Conservation (phyloP, 2,329 filamentous ascomycete species). For the Cladophialophora chaetospira region DNA sequence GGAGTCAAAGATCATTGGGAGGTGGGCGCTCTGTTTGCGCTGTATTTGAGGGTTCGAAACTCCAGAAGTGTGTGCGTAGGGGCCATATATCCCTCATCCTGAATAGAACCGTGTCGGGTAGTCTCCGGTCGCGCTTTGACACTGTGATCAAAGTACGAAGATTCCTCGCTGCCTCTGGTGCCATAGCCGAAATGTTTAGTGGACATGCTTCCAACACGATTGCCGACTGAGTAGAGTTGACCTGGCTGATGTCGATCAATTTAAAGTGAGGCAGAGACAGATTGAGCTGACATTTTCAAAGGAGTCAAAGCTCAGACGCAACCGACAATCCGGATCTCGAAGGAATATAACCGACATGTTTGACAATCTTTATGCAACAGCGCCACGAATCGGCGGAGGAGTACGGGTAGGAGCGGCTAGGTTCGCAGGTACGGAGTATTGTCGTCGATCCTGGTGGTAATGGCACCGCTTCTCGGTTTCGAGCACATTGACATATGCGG, state of each 20-base stretch:
- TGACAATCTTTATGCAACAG: neutral
- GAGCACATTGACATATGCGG: neutral
- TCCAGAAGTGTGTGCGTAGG: neutral
- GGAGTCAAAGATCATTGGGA: too few species aligned
- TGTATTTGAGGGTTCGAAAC: too few species aligned
- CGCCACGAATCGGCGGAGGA: neutral
- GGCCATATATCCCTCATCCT: too few species aligned
- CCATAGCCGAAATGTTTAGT: too few species aligned
- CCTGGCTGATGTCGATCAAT: conserved; percentile 1
- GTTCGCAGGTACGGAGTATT: neutral
- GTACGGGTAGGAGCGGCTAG: conserved; percentile 5
- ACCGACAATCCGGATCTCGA: neutral
- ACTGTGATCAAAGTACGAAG: neutral
- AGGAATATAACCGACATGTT: neutral
- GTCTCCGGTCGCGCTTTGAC: neutral
- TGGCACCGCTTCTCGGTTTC: too few species aligned
- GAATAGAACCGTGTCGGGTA: too few species aligned
- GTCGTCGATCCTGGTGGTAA: too few species aligned
- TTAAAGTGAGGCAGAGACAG: conserved; percentile 12
- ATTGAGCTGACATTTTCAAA: conserved; percentile 10
- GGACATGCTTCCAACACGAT: neutral
- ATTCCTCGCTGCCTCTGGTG: too few species aligned
- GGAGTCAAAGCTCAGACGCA: neutral
- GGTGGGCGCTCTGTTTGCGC: too few species aligned
- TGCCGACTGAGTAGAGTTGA: neutral